Conservation (phyloP, 1,284 basidiomycete species). For the Singerocomus rubriflavus region DNA sequence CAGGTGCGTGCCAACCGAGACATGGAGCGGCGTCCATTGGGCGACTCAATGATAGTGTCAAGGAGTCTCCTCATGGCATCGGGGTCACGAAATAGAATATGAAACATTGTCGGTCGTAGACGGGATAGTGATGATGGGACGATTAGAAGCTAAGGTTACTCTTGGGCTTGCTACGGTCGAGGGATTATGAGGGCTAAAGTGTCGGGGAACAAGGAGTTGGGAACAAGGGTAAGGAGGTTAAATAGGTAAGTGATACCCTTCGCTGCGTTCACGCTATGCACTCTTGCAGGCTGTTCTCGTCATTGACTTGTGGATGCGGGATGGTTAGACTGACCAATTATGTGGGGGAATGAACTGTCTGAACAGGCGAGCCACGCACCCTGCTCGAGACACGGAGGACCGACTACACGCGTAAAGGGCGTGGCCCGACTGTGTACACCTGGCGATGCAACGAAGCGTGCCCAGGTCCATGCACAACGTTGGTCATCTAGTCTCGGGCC, state of each 20-base stretch:
- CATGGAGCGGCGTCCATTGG: conserved; percentile 59
- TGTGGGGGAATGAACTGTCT: conserved; percentile 19
- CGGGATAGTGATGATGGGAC: conserved; percentile 40
- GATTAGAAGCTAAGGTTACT: conserved; percentile 25
- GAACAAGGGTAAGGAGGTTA: conserved; percentile 33
- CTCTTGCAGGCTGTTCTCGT: conserved; percentile 21
- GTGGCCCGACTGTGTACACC: conserved; percentile 20
- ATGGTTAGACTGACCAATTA: conserved; percentile 29
- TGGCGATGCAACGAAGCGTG: conserved; percentile 3
- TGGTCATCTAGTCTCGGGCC: conserved; percentile 1
- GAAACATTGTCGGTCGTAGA: conserved; percentile 51
- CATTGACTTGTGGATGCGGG: conserved; percentile 33
- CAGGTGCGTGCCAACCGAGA: conserved; percentile 72
- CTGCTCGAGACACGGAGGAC: conserved; percentile 21
- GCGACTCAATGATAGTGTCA: conserved; percentile 64
- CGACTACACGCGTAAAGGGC: conserved; percentile 27
- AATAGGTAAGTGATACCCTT: conserved; percentile 25
- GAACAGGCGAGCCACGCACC: conserved; percentile 28
- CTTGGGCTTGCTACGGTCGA: conserved; percentile 28
- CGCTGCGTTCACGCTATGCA: conserved; percentile 31
- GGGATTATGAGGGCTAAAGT: conserved; percentile 39
- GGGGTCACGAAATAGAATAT: conserved; percentile 58
- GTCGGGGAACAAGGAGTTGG: conserved; percentile 46
- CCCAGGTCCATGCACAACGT: conserved; percentile 4
- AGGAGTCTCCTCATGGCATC: conserved; percentile 61